Conservation (phyloP, 73 alveolate species). For the Paraurostyla sp. region DNA sequence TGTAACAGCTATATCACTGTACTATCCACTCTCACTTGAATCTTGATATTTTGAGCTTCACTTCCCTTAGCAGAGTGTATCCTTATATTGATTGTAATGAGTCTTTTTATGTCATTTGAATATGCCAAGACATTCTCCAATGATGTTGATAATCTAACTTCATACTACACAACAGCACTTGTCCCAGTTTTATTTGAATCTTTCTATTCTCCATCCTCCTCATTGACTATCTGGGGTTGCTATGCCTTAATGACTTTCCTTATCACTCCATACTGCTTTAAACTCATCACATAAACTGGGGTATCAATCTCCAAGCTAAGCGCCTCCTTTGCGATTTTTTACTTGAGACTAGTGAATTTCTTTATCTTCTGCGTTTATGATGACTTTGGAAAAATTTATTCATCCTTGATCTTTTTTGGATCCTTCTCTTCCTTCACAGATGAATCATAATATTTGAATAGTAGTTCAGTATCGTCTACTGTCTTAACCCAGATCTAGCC, state of each 20-base stretch:
- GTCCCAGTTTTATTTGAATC: background rate
- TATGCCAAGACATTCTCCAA: conserved; percentile 44
- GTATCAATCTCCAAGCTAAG: conserved; percentile 26
- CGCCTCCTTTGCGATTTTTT: conserved; percentile 13
- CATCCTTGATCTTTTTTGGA: conserved; percentile 51
- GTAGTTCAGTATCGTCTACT: conserved; percentile 21
- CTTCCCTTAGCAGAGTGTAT: conserved; percentile 37
- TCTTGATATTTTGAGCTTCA: background rate
- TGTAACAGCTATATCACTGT: background rate
- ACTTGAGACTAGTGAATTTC: conserved; percentile 42
- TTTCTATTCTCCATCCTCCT: background rate
- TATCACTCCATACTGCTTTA: conserved; percentile 54
- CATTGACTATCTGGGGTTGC: background rate
- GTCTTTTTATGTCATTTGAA: conserved; percentile 27
- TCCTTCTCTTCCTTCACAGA: conserved; percentile 59
- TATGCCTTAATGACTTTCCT: background rate
- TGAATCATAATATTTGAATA: conserved; percentile 42
- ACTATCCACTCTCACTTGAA: conserved; percentile 11
- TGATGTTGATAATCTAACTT: conserved; percentile 50
- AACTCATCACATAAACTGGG: conserved; percentile 15
- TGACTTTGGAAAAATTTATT: conserved; percentile 28
- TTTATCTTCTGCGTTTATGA: conserved; percentile 1
- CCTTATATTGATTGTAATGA: background rate
- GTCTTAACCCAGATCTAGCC: conserved; percentile 54
- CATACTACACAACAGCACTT: background rate